phyloP scores from a whole-genome alignment of 768 basidiomycete species.

The Suillus occidentalis region DNA sequence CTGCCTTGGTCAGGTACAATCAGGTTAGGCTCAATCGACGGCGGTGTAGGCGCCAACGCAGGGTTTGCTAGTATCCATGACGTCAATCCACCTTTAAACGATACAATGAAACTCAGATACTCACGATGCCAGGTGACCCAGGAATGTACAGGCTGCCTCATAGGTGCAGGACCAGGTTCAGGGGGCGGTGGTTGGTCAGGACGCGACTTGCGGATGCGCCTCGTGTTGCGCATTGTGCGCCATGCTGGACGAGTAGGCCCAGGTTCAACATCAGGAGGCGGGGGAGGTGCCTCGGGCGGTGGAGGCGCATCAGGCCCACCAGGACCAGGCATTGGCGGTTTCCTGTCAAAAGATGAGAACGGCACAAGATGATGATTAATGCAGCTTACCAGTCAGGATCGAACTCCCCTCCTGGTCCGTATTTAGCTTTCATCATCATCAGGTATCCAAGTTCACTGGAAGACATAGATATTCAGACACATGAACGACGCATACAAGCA shows the following conservation, averaged over 20 bases:
- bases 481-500: not conserved
- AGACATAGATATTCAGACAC: not conserved
- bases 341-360: constrained; percentile 31
- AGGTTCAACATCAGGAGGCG: constrained; percentile 41
- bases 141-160: constrained; percentile 44
- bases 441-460: constrained; percentile 74
- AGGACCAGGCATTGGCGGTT: constrained; percentile 43
- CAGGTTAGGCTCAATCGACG: constrained; percentile 56
- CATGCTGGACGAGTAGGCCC: constrained; percentile 56
- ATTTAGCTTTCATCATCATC: constrained; percentile 68
- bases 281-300: constrained; percentile 42
- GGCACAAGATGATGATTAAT: constrained; percentile 4
- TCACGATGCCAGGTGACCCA: constrained; percentile 72
- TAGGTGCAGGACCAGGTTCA: constrained; percentile 35
- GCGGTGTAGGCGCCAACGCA: constrained; percentile 55
- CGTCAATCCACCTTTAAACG: constrained; percentile 5
- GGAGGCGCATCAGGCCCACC: constrained; percentile 44
- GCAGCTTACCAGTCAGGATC: constrained; percentile 72
- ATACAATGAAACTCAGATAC: constrained; percentile 28
- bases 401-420: constrained; percentile 84
- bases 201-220: constrained; percentile 45
- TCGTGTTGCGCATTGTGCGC: constrained; percentile 47
- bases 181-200: constrained; percentile 35
- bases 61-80: constrained; percentile 54
- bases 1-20: constrained; percentile 57